Conservation (phyloP, 768 basidiomycete genomes). For the Leccinum boreale region DNA sequence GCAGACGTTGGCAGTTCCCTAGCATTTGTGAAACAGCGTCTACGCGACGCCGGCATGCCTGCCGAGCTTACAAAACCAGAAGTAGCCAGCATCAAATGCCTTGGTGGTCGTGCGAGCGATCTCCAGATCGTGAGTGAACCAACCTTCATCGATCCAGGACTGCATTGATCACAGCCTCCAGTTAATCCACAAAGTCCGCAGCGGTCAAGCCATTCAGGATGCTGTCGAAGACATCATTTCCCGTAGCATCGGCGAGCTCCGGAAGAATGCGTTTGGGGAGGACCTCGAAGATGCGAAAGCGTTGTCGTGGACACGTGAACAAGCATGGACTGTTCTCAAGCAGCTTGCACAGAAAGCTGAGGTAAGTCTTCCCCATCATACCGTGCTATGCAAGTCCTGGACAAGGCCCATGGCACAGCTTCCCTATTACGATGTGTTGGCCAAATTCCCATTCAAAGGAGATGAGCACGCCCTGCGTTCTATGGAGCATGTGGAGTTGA, state of each 20-base stretch:
- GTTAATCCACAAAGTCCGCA: conserved; percentile 84
- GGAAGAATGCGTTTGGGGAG: conserved; percentile 92
- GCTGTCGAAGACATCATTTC: conserved; percentile 89
- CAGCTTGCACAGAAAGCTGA: conserved; percentile 64
- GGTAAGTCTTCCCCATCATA: conserved; percentile 35
- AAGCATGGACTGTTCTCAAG: conserved; percentile 83
- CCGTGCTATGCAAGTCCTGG: conserved; percentile 21
- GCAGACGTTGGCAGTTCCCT: conserved; percentile 81
- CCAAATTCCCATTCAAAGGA: conserved; percentile 90
- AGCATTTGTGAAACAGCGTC: conserved; percentile 76
- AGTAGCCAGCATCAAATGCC: conserved; percentile 56
- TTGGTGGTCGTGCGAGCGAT: conserved; percentile 91
- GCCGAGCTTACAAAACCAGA: conserved; percentile 55
- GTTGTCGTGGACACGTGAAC: conserved; percentile 80
- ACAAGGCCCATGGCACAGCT: conserved; percentile 41
- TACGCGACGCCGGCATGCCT: conserved; percentile 54
- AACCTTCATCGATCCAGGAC: not conserved
- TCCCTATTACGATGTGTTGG: conserved; percentile 76
- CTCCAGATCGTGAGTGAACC: conserved; percentile 65
- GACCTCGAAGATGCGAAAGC: conserved; percentile 84
- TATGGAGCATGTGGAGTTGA: conserved; percentile 88
- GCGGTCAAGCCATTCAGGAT: conserved; percentile 66
- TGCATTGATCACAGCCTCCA: conserved; percentile 25
- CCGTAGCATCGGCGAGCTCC: conserved; percentile 75
- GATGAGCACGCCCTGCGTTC: conserved; percentile 75